Base-by-base conservation (phyloP, 805 yeast genomes). In the Lachancea waltii region DNA sequence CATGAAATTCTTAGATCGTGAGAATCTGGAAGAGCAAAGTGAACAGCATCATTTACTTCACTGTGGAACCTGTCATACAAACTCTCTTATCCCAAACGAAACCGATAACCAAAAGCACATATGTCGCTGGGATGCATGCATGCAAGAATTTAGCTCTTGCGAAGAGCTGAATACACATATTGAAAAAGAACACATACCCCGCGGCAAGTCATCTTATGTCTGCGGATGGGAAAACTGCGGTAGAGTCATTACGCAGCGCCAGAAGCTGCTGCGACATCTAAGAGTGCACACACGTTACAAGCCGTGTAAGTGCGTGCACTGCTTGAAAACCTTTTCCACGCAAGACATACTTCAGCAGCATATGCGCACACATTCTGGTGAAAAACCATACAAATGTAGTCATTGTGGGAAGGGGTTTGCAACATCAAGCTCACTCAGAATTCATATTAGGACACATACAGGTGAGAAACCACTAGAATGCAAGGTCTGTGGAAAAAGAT, bases 391-490 rank as follows among this genome's bases (percentile, higher is more conserved):
- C 57, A 60, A 59, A 37, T 90, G 98, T 59, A 65, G 70, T 18
- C 54, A 67, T 1, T 90, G 98, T 59, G 79, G 73, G 4, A 89
- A 86, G 57, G 57, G 66, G 18, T 90, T 90, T 64, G 82, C 95
- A 8, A 85, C 95, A 2, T 74, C 84, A 20, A 79, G 92, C 3
- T 80, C 92, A 11, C 66, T 89, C 31, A 81, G 86, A 1, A 85
- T 90, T 21, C 97, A 92, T 62, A 61, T 73, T 32, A 68, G 97
- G 43, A 79, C 79, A 2, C 98, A 90, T 60, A 83, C 95, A 1
- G 97, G 97, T 2, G 90, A 82, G 43, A 85, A 82, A 58, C 97
- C 97, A 3, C 65, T 90, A 47, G 65, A 61, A 23, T 90, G 97
- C 60, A 79, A 78, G 45, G 81, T 84, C 1, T 90, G 98, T 58